Evolutionary conservation across 139 green algal genomes (phyloP).

Genomic region (Penium margaritaceum): DNA sequence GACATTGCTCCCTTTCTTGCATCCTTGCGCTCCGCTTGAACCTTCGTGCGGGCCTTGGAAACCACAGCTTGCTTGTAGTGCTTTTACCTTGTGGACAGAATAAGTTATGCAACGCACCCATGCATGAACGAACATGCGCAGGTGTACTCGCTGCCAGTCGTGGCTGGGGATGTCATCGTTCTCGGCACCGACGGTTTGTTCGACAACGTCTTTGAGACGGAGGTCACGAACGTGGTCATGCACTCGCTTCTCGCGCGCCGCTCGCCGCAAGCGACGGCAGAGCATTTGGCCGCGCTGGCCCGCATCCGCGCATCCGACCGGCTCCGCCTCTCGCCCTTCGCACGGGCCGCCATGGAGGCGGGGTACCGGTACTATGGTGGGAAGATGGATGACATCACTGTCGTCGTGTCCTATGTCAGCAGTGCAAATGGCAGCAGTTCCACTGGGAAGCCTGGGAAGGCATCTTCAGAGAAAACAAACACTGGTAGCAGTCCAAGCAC

Average conservation of each 20-base stretch:
- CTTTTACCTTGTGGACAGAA: too few relatives aligned
- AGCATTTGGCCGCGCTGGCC: constrained; percentile 29
- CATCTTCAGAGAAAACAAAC: too few relatives aligned
- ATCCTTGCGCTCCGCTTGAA: too few relatives aligned
- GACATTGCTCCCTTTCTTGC: too few relatives aligned
- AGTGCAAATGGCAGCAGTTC: too few relatives aligned
- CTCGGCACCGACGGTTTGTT: constrained; percentile 88
- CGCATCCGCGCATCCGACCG: background rate
- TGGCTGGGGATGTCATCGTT: constrained; percentile 80
- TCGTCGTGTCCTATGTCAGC: constrained; percentile 53
- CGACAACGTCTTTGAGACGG: constrained; percentile 93
- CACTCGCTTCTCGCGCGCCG: background rate
- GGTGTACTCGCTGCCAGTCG: constrained; percentile 60
- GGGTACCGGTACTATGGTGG: constrained; percentile 51
- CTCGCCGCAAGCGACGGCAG: constrained; percentile 11
- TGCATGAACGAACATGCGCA: too few relatives aligned
- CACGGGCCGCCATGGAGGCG: constrained; percentile 23
- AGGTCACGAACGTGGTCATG: constrained; percentile 61
- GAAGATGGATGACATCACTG: constrained; percentile 68
- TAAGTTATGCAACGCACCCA: too few relatives aligned
- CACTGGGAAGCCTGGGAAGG: too few relatives aligned
- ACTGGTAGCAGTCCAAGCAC: too few relatives aligned
- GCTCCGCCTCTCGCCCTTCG: constrained; percentile 40
- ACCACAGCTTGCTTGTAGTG: too few relatives aligned
- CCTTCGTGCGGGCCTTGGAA: too few relatives aligned